These are phyloP conservation scores for Fistulinella prunicolor DNA, from an alignment of 768 basidiomycete species.

Conservation along the genomic window DNA sequence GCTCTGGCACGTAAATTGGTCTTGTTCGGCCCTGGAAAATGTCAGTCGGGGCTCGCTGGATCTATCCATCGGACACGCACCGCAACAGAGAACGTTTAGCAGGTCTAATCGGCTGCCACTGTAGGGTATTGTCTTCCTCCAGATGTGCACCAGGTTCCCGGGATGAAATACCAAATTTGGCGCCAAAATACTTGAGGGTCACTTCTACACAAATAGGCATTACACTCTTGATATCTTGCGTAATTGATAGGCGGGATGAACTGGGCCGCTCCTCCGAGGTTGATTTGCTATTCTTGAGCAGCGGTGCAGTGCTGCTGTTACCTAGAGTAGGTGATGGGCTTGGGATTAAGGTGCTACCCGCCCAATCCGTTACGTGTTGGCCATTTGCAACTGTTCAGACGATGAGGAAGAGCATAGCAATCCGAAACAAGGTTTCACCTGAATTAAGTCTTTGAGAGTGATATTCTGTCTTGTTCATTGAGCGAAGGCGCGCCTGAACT, in stretches of 20 bases:
- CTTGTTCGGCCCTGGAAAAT: background rate
- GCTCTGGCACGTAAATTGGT: background rate
- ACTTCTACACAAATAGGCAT: background rate
- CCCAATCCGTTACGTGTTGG: background rate
- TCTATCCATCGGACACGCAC: background rate
- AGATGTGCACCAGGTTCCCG: conserved; percentile 4
- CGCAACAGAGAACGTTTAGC: background rate
- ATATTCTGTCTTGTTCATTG: background rate
- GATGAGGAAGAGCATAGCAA: background rate
- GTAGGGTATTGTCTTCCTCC: background rate
- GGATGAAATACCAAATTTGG: background rate
- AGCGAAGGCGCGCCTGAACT: background rate
- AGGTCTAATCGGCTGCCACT: background rate
- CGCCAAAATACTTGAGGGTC: conserved; percentile 1
- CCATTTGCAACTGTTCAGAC: too few species aligned
- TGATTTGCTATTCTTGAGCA: background rate
- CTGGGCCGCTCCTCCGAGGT: background rate
- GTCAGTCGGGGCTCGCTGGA: background rate
- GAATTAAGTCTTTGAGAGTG: background rate
- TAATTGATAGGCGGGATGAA: background rate
- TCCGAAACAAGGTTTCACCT: background rate
- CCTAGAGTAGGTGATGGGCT: background rate
- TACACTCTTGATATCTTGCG: background rate
- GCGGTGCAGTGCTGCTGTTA: background rate
- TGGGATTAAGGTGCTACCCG: too few species aligned